Conservation (phyloP, 2,329 filamentous ascomycete species). For the Fusarium miscanthi region DNA sequence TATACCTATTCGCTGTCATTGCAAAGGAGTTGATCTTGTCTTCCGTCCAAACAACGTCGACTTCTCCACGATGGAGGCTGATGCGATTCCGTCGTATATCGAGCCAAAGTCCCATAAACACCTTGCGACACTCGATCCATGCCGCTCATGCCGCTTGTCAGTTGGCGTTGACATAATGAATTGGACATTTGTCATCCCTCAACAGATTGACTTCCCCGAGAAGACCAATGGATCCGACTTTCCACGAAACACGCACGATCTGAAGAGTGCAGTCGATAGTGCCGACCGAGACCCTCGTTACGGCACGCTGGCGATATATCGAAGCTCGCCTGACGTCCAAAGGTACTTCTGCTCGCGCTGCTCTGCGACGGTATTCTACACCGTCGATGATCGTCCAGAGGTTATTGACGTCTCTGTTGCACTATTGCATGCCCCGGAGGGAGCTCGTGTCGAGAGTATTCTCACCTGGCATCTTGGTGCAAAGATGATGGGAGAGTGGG, state of each 20-base stretch:
- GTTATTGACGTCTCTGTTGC: slow-evolving; percentile 59
- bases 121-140: slow-evolving; percentile 55
- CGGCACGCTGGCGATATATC: slow-evolving; percentile 57
- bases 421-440: slow-evolving; percentile 55
- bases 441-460: slow-evolving; percentile 58
- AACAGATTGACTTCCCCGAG: slow-evolving; percentile 51
- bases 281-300: slow-evolving; percentile 49
- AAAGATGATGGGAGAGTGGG: slow-evolving; percentile 11
- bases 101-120: slow-evolving; percentile 56
- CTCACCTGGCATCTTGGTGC: slow-evolving; percentile 56
- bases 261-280: slow-evolving; percentile 51
- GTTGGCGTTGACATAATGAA: slow-evolving; percentile 56
- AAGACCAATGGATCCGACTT: slow-evolving; percentile 9
- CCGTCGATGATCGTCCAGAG: slow-evolving; percentile 51
- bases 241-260: slow-evolving; percentile 22
- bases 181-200: slow-evolving; percentile 58
- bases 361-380: slow-evolving; percentile 60
- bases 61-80: slow-evolving; percentile 28
- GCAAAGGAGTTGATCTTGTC: slow-evolving; percentile 57
- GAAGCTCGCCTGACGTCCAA: slow-evolving; percentile 57
- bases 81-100: slow-evolving; percentile 55
- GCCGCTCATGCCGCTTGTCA: slow-evolving; percentile 59
- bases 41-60: slow-evolving; percentile 49
- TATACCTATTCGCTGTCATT: slow-evolving; percentile 58
- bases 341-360: slow-evolving; percentile 62